These are phyloP conservation scores for Apiotrichum veenhuisii DNA, from an alignment of 1,284 basidiomycete species.

Conservation along the genomic window DNA sequence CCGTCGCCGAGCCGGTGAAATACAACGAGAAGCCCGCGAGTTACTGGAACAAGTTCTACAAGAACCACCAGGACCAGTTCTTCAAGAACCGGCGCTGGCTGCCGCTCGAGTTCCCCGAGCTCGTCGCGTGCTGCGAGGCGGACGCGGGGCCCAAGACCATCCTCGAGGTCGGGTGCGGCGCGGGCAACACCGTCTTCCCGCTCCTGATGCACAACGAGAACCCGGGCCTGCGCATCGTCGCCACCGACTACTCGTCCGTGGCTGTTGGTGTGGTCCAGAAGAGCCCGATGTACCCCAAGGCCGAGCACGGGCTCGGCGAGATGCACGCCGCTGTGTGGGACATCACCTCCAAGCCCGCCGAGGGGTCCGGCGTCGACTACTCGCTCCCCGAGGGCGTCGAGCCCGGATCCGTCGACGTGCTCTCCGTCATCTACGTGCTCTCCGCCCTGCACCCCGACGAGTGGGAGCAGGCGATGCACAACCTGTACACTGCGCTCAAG, in stretches of 20 bases:
- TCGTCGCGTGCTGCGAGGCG: slow-evolving; percentile 64
- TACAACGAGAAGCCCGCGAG: slow-evolving; percentile 41
- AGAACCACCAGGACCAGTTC: slow-evolving; percentile 68
- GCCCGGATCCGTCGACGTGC: slow-evolving; percentile 72
- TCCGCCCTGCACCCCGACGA: slow-evolving; percentile 91
- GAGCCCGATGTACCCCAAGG: slow-evolving; percentile 66
- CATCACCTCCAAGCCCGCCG: slow-evolving; percentile 58
- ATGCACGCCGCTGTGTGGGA: slow-evolving; percentile 87
- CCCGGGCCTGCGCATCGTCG: slow-evolving; percentile 65
- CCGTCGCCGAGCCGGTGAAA: slow-evolving; percentile 57
- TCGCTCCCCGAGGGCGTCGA: slow-evolving; percentile 62
- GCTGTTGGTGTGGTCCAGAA: slow-evolving; percentile 86
- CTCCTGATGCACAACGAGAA: slow-evolving; percentile 79
- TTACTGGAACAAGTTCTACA: slow-evolving; percentile 86
- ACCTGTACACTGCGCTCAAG: slow-evolving; percentile 83
- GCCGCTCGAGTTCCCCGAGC: slow-evolving; percentile 85
- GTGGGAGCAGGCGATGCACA: slow-evolving; percentile 81
- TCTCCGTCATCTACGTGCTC: slow-evolving; percentile 91
- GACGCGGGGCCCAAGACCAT: slow-evolving; percentile 71
- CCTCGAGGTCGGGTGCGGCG: slow-evolving; percentile 83
- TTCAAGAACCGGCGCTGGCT: slow-evolving; percentile 92
- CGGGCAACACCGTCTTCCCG: slow-evolving; percentile 92
- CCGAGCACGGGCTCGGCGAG: slow-evolving; percentile 61
- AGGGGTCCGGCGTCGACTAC: slow-evolving; percentile 20
- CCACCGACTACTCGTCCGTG: slow-evolving; percentile 86